Evolutionary conservation across 1,139 yeast species (phyloP).

Genomic region (Komagataea norvegica): DNA sequence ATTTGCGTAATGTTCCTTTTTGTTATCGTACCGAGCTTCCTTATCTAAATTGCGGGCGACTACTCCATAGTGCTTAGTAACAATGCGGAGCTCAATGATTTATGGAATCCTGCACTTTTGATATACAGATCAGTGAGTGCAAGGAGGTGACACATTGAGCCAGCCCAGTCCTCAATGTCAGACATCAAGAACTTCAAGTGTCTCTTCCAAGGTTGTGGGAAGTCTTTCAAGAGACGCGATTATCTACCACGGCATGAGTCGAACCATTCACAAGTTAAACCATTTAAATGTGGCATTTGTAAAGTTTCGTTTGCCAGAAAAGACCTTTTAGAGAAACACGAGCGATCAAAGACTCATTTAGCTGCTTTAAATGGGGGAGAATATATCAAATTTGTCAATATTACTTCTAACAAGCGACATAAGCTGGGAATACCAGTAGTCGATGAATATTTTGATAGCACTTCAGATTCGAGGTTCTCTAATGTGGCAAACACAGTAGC

Average conservation of each 20-base stretch:
- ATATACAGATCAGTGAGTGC: too few species aligned
- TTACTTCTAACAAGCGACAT: too few species aligned
- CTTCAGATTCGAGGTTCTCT: constrained; percentile 13
- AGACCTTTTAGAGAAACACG: constrained; percentile 19
- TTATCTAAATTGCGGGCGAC: too few species aligned
- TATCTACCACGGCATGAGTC: constrained; percentile 17
- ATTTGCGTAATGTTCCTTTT: background rate
- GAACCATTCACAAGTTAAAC: constrained; percentile 15
- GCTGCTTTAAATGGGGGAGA: background rate
- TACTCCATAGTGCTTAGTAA: too few species aligned
- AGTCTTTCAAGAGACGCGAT: constrained; percentile 18
- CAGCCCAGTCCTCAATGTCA: too few species aligned
- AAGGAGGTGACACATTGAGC: too few species aligned
- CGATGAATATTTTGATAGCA: constrained; percentile 2
- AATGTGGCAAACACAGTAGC: constrained; percentile 15
- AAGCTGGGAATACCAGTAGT: background rate
- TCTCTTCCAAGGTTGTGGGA: constrained; percentile 15
- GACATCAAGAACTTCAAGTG: constrained; percentile 7
- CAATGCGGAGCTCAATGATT: too few species aligned
- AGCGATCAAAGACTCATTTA: constrained; percentile 13
- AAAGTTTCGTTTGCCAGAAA: constrained; percentile 14
- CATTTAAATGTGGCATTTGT: constrained; percentile 14
- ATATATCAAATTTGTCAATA: background rate
- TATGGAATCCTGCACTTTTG: too few species aligned
- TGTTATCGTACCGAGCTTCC: too few species aligned